Evolutionary conservation across 2,329 filamentous ascomycete genomes (phyloP).

Genomic region (Thermomyces lanuginosus): DNA sequence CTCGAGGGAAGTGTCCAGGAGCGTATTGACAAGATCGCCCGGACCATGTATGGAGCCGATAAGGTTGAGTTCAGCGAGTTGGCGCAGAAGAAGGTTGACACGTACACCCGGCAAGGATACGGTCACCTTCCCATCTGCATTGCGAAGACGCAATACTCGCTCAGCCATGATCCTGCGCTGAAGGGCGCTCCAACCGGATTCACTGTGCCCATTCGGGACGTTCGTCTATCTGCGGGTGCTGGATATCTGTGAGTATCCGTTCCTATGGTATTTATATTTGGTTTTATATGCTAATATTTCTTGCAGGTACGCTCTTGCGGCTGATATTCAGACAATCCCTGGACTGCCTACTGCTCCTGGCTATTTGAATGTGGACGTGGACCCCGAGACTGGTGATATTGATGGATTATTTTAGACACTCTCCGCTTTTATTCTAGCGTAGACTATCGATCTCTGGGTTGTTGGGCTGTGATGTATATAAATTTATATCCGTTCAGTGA

Average conservation of each 20-base stretch:
- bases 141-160: slow-evolving; percentile 95
- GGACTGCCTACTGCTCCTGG: slow-evolving; percentile 88
- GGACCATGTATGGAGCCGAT: slow-evolving; percentile 85
- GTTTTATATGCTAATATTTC: slow-evolving; percentile 2
- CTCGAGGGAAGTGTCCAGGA: slow-evolving; percentile 66
- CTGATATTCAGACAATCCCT: slow-evolving; percentile 96
- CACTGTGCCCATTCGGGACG: slow-evolving; percentile 84
- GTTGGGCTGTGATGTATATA: too few species aligned
- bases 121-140: slow-evolving; percentile 88
- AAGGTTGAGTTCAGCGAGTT: slow-evolving; percentile 85
- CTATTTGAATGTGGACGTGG: slow-evolving; percentile 81
- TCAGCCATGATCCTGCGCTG: slow-evolving; percentile 79
- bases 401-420: slow-evolving; percentile 66
- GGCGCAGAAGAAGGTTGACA: slow-evolving; percentile 91
- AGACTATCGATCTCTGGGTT: too few species aligned
- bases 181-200: slow-evolving; percentile 94
- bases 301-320: slow-evolving; percentile 70
- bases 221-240: slow-evolving; percentile 82
- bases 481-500: too few species aligned
- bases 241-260: slow-evolving; percentile 58
- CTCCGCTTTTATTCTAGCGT: too few species aligned
- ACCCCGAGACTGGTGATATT: slow-evolving; percentile 68
- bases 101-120: slow-evolving; percentile 82
- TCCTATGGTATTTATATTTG: slow-evolving; percentile 2
- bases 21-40: slow-evolving; percentile 78